These are phyloP conservation scores for Hypericum perforatum DNA, from an alignment of 345 rosid genomes.

Conservation along the genomic window DNA sequence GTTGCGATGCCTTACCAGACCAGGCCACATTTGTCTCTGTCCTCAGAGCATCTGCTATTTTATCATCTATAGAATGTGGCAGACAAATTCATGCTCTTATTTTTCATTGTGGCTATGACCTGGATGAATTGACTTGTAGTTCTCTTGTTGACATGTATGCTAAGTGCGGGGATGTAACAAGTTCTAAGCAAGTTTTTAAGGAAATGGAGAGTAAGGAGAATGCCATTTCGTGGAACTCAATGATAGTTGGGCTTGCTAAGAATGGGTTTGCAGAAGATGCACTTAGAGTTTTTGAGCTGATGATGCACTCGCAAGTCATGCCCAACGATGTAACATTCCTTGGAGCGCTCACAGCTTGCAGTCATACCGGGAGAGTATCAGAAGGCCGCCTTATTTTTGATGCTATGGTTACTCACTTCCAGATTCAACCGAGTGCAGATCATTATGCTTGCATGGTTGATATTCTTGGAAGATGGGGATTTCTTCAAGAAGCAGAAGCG, in stretches of 20 bases:
- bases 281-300: constrained; percentile 40
- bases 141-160: constrained; percentile 94
- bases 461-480: constrained; percentile 91
- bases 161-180: constrained; percentile 76
- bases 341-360: constrained; percentile 87
- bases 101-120: constrained; percentile 53
- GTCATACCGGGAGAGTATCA: constrained; percentile 78
- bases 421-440: constrained; percentile 60
- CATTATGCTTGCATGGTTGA: constrained; percentile 89
- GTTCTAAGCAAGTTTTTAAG: constrained; percentile 50
- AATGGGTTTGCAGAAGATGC: constrained; percentile 86
- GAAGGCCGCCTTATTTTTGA: constrained; percentile 61
- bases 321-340: constrained; percentile 92
- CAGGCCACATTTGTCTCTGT: constrained; percentile 87
- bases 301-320: constrained; percentile 44
- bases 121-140: constrained; percentile 66
- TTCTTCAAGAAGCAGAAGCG: constrained; percentile 68
- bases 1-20: constrained; percentile 48
- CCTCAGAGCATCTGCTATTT: constrained; percentile 64
- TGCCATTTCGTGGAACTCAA: constrained; percentile 79
- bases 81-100: constrained; percentile 55
- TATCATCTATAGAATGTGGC: constrained; percentile 62
- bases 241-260: constrained; percentile 87
- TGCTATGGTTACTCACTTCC: constrained; percentile 46
- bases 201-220: constrained; percentile 45